Conservation (phyloP, 768 basidiomycete species). For the Tricholoma hemisulphureum region DNA sequence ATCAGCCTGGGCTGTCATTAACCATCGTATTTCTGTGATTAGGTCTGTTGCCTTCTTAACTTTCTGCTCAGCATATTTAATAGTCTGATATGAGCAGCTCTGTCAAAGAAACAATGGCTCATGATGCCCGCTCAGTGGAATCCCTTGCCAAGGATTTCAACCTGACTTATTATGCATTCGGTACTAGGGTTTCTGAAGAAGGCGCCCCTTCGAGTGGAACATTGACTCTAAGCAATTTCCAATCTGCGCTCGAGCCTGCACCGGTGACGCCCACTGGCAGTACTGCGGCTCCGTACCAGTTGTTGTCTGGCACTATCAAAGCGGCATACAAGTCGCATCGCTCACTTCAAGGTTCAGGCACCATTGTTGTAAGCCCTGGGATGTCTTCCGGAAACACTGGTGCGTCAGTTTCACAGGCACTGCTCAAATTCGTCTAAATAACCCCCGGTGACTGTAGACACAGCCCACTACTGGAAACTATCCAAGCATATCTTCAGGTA, state of each 20-base stretch:
- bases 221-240: slow-evolving; percentile 49
- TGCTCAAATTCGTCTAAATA: neutral
- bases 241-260: slow-evolving; percentile 60
- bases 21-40: slow-evolving; percentile 66
- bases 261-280: slow-evolving; percentile 54
- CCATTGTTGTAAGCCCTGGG: slow-evolving; percentile 49
- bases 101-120: slow-evolving; percentile 43
- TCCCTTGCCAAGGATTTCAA: slow-evolving; percentile 52
- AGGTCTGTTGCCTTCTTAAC: slow-evolving; percentile 39
- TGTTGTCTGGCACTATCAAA: slow-evolving; percentile 66
- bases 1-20: slow-evolving; percentile 62
- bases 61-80: neutral
- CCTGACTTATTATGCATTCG: slow-evolving; percentile 60
- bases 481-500: slow-evolving; percentile 71
- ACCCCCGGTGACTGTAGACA: slow-evolving; percentile 41
- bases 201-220: slow-evolving; percentile 40
- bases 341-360: slow-evolving; percentile 27
- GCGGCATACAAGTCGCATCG: slow-evolving; percentile 56
- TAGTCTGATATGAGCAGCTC: slow-evolving; percentile 26
- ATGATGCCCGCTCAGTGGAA: slow-evolving; percentile 44
- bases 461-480: slow-evolving; percentile 57
- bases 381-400: slow-evolving; percentile 63
- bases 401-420: slow-evolving; percentile 20
- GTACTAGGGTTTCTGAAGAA: slow-evolving; percentile 33
- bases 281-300: slow-evolving; percentile 43